phyloP scores from a whole-genome alignment of 2,329 filamentous ascomycete species.

The Tolypocladium ophioglossoides region DNA sequence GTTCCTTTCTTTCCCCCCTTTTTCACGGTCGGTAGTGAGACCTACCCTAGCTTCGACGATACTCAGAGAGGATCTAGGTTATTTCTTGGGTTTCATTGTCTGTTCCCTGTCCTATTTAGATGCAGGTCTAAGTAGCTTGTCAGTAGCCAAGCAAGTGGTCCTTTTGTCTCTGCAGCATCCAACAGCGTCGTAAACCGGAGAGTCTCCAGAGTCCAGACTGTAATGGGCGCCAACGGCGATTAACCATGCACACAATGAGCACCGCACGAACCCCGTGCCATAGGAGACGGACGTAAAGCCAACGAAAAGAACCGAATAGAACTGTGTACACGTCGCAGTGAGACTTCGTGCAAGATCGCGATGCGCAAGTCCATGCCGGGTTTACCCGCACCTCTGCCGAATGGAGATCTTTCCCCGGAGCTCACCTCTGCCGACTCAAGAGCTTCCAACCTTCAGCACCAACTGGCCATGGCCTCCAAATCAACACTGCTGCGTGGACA shows the following conservation, averaged over 20 bases:
- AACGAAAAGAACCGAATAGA: not conserved
- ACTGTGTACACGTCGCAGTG: not conserved
- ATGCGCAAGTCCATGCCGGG: not conserved
- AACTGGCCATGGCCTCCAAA: constrained; percentile 19
- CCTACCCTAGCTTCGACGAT: no score
- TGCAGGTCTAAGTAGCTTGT: not conserved
- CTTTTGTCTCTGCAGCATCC: no score
- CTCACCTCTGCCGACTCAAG: not conserved
- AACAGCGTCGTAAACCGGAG: not conserved
- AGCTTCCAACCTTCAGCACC: not conserved
- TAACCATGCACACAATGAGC: not conserved
- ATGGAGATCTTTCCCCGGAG: not conserved
- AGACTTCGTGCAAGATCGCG: not conserved
- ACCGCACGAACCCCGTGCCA: no score
- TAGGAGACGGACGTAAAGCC: not conserved
- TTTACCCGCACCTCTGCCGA: not conserved
- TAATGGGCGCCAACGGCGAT: no score
- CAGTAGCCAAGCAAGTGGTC: not conserved
- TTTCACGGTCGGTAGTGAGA: no score
- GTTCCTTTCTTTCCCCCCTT: no score
- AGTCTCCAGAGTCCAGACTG: no score
- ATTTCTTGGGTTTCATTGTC: no score
- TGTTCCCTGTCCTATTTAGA: not conserved
- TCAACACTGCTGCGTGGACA: constrained; percentile 17
- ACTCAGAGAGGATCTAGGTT: no score